These are phyloP conservation scores for Alternaria triticina DNA, from an alignment of 2,329 filamentous ascomycete genomes.

Conservation along the genomic window DNA sequence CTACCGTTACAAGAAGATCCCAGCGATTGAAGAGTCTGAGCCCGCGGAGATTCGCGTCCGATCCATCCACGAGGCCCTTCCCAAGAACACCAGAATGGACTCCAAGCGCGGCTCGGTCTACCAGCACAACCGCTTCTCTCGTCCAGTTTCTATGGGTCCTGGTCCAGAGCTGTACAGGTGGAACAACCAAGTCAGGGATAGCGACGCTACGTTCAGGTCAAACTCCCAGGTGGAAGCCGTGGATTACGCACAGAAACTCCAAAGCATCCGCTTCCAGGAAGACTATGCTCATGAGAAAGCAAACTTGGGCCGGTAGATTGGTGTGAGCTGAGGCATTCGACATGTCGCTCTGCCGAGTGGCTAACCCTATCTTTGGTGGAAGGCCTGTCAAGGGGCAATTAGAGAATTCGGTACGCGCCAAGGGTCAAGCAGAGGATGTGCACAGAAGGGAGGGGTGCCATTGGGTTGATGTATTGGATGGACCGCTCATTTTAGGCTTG, in stretches of 20 bases:
- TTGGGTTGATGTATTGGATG: neutral
- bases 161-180: constrained; percentile 15
- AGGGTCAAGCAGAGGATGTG: neutral
- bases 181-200: constrained; percentile 5
- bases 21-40: constrained; percentile 51
- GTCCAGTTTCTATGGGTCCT: constrained; percentile 16
- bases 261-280: constrained; percentile 2
- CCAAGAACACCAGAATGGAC: constrained; percentile 51
- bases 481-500: neutral
- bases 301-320: neutral
- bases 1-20: constrained; percentile 50
- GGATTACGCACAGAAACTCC: constrained; percentile 1
- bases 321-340: neutral
- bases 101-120: constrained; percentile 40
- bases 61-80: constrained; percentile 45
- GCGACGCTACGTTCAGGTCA: constrained; percentile 3
- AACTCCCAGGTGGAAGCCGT: neutral
- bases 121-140: constrained; percentile 58
- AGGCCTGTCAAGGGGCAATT: neutral
- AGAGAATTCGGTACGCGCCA: neutral
- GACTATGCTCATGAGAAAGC: constrained; percentile 4
- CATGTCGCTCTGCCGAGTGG: neutral
- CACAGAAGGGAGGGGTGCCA: neutral
- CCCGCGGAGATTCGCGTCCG: constrained; percentile 41
- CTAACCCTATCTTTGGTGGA: neutral